These are phyloP conservation scores for Coemansia sp. DNA, from an alignment of 192 early-diverging fungal genomes.

Conservation along the genomic window DNA sequence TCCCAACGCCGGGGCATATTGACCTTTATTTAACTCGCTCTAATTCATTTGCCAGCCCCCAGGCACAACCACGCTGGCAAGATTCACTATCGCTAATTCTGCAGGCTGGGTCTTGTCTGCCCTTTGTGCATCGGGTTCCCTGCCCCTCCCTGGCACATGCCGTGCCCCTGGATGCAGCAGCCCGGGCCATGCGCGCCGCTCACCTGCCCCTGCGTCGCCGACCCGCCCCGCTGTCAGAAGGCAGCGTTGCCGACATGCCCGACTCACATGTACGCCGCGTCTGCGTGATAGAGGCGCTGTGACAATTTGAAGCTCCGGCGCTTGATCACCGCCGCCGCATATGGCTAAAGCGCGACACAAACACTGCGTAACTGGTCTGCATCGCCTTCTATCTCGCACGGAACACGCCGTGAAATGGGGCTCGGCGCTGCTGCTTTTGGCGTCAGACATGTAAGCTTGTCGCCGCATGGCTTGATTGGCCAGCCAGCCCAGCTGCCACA, in stretches of 20 bases:
- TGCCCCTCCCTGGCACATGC: slow-evolving; percentile 6
- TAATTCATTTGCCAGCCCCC: slow-evolving; percentile 43
- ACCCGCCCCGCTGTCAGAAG: neutral
- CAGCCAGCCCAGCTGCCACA: neutral
- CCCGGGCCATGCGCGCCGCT: neutral
- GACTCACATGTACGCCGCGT: neutral
- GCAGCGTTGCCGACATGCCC: neutral
- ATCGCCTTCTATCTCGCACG: neutral
- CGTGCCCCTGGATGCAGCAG: neutral
- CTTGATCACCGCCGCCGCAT: neutral
- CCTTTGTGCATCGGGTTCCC: slow-evolving; percentile 14
- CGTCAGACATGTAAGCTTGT: neutral
- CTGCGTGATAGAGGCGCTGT: slow-evolving; percentile 7
- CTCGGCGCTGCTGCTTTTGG: neutral
- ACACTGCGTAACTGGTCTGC: neutral
- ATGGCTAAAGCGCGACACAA: neutral
- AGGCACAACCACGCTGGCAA: slow-evolving; percentile 25
- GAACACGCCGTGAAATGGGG: neutral
- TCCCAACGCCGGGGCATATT: slow-evolving; percentile 7
- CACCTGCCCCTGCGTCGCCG: neutral
- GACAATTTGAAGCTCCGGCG: neutral
- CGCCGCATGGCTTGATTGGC: neutral
- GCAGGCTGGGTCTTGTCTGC: slow-evolving; percentile 21
- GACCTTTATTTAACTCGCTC: slow-evolving; percentile 21
- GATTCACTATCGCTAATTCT: slow-evolving; percentile 47